phyloP scores from a whole-genome alignment of 306 rosid species.

The Lathyrus tuberosus region DNA sequence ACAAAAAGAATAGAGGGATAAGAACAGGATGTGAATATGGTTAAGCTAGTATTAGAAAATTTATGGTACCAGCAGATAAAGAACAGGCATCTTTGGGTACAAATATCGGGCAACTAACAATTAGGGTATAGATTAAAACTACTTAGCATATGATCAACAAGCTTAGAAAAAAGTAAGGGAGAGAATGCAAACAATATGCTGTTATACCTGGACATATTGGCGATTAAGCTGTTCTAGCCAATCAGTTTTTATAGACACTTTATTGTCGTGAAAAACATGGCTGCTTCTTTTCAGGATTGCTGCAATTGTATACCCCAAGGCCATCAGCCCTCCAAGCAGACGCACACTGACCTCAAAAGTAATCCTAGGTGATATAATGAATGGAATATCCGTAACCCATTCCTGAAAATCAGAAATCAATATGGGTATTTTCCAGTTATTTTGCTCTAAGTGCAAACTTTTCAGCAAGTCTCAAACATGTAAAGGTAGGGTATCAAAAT shows the following conservation, averaged over 20 bases:
- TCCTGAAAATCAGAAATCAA: slow-evolving; percentile 62
- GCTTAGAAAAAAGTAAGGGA: slow-evolving; percentile 26
- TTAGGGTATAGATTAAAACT: slow-evolving; percentile 21
- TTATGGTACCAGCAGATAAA: slow-evolving; percentile 18
- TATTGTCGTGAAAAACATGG: slow-evolving; percentile 77
- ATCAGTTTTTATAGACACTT: slow-evolving; percentile 81
- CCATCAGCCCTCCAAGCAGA: slow-evolving; percentile 99
- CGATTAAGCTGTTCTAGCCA: slow-evolving; percentile 98
- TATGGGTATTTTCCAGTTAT: slow-evolving; percentile 16
- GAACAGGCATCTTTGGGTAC: slow-evolving; percentile 5
- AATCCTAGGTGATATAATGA: slow-evolving; percentile 97
- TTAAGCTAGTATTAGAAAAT: slow-evolving; percentile 1
- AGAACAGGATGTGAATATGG: slow-evolving; percentile 17
- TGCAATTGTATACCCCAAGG: slow-evolving; percentile 96
- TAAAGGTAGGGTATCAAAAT: slow-evolving; percentile 13
- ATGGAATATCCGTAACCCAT: slow-evolving; percentile 97
- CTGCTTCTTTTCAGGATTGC: slow-evolving; percentile 93
- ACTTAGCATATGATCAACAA: slow-evolving; percentile 17
- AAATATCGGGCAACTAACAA: slow-evolving; percentile 2
- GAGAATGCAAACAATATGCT: slow-evolving; percentile 18
- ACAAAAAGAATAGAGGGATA: slow-evolving; percentile 19
- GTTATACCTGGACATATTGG: slow-evolving; percentile 80
- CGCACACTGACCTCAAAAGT: slow-evolving; percentile 98
- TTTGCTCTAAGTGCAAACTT: slow-evolving; percentile 29
- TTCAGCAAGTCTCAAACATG: slow-evolving; percentile 17